Percentiles rank a stretch among this genome's conserved stretches.
Evolutionary conservation across 345 rosid genomes (phyloP).

Genomic region (Salix arbutifolia): DNA sequence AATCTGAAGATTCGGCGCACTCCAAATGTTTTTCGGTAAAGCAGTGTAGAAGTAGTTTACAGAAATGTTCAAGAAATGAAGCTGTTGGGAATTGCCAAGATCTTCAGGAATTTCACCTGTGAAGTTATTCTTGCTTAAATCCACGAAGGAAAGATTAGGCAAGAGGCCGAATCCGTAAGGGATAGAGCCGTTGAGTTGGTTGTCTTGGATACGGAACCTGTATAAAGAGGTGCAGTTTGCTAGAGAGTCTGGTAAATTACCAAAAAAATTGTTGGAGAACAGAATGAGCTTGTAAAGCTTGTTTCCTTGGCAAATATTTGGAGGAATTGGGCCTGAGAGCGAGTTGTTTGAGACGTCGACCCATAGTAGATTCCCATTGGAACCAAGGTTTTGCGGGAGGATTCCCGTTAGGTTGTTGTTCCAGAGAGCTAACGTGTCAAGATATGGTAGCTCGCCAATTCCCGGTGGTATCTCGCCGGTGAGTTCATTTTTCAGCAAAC

Average conservation of each 20-base stretch:
- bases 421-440: constrained; percentile 62
- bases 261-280: constrained; percentile 64
- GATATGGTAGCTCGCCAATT: constrained; percentile 56
- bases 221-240: constrained; percentile 54
- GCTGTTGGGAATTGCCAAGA: constrained; percentile 50
- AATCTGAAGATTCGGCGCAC: constrained; percentile 56
- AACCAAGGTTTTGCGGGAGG: constrained; percentile 72
- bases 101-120: constrained; percentile 63
- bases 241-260: constrained; percentile 49
- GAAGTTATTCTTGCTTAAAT: constrained; percentile 69
- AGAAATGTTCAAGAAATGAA: constrained; percentile 77
- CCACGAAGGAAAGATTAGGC: constrained; percentile 60
- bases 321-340: constrained; percentile 70
- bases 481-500: constrained; percentile 56
- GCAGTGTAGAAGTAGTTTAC: constrained; percentile 43
- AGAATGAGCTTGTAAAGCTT: constrained; percentile 73
- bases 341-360: constrained; percentile 77
- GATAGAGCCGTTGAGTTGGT: constrained; percentile 60
- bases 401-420: constrained; percentile 60
- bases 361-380: constrained; percentile 48
- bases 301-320: constrained; percentile 68
- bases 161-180: constrained; percentile 67
- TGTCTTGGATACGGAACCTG: constrained; percentile 67
- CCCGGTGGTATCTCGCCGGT: constrained; percentile 63
- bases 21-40: constrained; percentile 65